phyloP scores from a whole-genome alignment of 2,329 filamentous ascomycete species.

The Fusarium anguioides region DNA sequence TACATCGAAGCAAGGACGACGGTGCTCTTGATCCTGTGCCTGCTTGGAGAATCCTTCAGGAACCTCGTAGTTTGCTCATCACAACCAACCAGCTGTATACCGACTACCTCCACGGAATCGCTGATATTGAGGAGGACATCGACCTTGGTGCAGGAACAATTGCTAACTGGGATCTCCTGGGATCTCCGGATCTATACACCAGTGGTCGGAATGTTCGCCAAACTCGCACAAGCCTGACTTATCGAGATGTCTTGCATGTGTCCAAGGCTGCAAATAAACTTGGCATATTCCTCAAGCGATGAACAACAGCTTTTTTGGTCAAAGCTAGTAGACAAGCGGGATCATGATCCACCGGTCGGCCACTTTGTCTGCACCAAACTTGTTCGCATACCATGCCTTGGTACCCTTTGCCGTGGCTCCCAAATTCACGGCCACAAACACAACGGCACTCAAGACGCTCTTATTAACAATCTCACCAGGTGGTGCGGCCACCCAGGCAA shows the following conservation, averaged over 20 bases:
- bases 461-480: slow-evolving; percentile 72
- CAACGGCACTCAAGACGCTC: slow-evolving; percentile 75
- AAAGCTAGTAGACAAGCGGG: slow-evolving; percentile 69
- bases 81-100: slow-evolving; percentile 76
- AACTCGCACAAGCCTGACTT: slow-evolving; percentile 79
- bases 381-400: slow-evolving; percentile 79
- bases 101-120: slow-evolving; percentile 79
- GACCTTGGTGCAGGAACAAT: slow-evolving; percentile 70
- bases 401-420: slow-evolving; percentile 84
- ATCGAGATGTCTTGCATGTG: slow-evolving; percentile 86
- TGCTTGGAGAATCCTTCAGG: slow-evolving; percentile 76
- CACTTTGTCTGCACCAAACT: slow-evolving; percentile 76
- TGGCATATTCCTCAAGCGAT: slow-evolving; percentile 60
- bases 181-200: slow-evolving; percentile 57
- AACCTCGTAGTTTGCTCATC: slow-evolving; percentile 82
- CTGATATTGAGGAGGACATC: slow-evolving; percentile 72
- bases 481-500: slow-evolving; percentile 81
- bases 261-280: slow-evolving; percentile 78
- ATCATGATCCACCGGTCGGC: slow-evolving; percentile 79
- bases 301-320: slow-evolving; percentile 36
- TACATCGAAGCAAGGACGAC: slow-evolving; percentile 73
- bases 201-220: slow-evolving; percentile 67
- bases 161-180: slow-evolving; percentile 77
- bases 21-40: slow-evolving; percentile 65
- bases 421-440: slow-evolving; percentile 83